Evolutionary conservation across 1,284 basidiomycete genomes (phyloP), one percentile per base, ranked within the genome.

Genomic region (Trichosporon asahii): DNA sequence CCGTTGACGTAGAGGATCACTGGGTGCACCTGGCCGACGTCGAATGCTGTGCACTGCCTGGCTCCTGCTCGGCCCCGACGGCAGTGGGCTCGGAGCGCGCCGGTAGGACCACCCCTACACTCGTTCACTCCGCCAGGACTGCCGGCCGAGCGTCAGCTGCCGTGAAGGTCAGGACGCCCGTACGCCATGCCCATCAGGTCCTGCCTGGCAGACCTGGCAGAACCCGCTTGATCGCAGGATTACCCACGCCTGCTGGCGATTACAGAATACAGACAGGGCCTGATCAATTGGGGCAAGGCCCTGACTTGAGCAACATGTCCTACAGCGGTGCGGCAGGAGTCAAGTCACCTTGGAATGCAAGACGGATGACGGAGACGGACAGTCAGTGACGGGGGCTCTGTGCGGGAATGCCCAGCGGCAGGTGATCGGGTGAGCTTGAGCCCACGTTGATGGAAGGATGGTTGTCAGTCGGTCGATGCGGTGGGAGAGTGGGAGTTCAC

Each of bases 401-500:
- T 53, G 49, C 49, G 49, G 49, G 8, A 25, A 18, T 53, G 49
- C 25, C 21, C 49, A 53, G n/a, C 49, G 21, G 49, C 21, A 53
- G 49, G 23, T 53, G 49, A 53, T 23, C 9, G n/a, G n/a, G 49
- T 3, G 7, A 21, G 23, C 9, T 2, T 25, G 49, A 53, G 23
- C 21, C 23, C 49, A 53, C 49, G 49, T 53, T 53, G 49, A 53
- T 44, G 2, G 44, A 6, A 7, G 4, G 11, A 7, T 37, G 7
- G 35, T 14, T 14, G 35, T 37, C 31, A 9, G 35, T 12, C 11
- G 35, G 35, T 37, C 35, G 35, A 21, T 23, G 49, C 49, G 49
- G 49, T 53, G 49, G n/a, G 49, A 53, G 49, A 53, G 49, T 29
- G 57, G 57, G 27, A n/a, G 57, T 61, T 61, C 57, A 18, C 57